Conservation (phyloP, 2,329 filamentous ascomycete genomes). For the Fusarium temperatum region DNA sequence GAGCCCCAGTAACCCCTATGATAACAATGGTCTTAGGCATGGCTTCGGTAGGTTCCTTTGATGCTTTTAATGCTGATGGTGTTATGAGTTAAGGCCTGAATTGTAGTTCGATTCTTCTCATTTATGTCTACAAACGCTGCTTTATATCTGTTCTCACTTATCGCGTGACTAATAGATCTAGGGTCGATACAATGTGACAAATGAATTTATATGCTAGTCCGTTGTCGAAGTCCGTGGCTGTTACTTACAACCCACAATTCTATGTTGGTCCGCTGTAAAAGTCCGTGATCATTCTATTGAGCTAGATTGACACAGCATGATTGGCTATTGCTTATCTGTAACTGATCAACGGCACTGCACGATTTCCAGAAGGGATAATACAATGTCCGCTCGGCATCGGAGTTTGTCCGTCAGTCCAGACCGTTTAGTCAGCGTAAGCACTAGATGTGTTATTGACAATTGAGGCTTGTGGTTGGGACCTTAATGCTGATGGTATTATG, state of each 20-base stretch:
- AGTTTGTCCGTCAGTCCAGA: background rate
- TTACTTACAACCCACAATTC: background rate
- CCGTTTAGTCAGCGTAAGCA: background rate
- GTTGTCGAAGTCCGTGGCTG: background rate
- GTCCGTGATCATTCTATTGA: background rate
- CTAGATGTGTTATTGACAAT: too few relatives aligned
- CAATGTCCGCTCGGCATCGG: background rate
- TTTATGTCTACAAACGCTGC: fast-evolving
- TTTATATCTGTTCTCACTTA: background rate
- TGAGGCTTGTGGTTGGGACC: too few relatives aligned
- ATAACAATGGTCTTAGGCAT: background rate
- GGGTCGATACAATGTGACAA: background rate
- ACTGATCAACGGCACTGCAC: fast-evolving
- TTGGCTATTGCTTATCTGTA: fast-evolving
- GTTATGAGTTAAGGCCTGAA: fast-evolving
- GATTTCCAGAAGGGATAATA: background rate
- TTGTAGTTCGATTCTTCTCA: fast-evolving
- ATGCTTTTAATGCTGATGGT: background rate
- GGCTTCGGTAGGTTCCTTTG: too few relatives aligned
- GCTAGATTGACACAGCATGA: fast-evolving
- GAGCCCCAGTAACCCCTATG: background rate
- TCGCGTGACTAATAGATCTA: too few relatives aligned
- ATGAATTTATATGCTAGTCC: fast-evolving
- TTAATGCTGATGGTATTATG: too few relatives aligned
- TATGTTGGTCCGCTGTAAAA: background rate